phyloP scores from a whole-genome alignment of 2,329 filamentous ascomycete species.

The Iodosphaeria phyllophila region DNA sequence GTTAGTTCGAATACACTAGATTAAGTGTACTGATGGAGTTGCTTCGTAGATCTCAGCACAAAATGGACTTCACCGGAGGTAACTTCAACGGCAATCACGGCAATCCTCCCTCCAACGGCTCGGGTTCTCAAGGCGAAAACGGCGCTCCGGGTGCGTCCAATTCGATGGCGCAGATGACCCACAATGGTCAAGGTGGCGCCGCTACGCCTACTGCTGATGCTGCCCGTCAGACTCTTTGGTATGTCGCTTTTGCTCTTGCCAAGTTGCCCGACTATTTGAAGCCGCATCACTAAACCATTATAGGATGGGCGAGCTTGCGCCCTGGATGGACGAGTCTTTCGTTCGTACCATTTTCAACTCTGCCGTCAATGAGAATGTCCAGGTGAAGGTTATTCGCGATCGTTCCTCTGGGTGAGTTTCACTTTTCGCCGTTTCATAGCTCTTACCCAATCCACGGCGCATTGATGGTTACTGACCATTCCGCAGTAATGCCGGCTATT shows the following conservation, averaged over 20 bases:
- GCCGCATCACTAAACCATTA: conserved; percentile 3
- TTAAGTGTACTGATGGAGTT: no score
- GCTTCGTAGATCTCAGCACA: background rate
- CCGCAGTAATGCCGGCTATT: conserved; percentile 84
- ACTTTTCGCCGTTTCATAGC: background rate
- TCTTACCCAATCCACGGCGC: background rate
- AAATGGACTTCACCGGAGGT: no score
- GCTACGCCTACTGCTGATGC: conserved; percentile 22
- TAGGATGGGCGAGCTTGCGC: conserved; percentile 98
- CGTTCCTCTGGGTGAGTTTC: conserved; percentile 76
- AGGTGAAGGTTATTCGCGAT: conserved; percentile 98
- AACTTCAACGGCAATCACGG: conserved; percentile 16
- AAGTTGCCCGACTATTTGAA: background rate
- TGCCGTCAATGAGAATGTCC: conserved; percentile 82
- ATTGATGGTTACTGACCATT: conserved; percentile 7
- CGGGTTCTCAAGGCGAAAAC: conserved; percentile 17
- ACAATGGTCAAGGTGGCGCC: conserved; percentile 15
- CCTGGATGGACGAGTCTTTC: conserved; percentile 99
- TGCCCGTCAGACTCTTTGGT: conserved; percentile 38
- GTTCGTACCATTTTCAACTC: conserved; percentile 83
- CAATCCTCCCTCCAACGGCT: conserved; percentile 16
- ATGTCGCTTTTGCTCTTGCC: conserved; percentile 8
- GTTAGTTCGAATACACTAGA: background rate
- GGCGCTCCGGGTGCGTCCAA: conserved; percentile 14
- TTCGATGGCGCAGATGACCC: conserved; percentile 12